These are phyloP conservation scores for Xanthoconium purpureum DNA, from an alignment of 768 basidiomycete genomes.

Conservation along the genomic window DNA sequence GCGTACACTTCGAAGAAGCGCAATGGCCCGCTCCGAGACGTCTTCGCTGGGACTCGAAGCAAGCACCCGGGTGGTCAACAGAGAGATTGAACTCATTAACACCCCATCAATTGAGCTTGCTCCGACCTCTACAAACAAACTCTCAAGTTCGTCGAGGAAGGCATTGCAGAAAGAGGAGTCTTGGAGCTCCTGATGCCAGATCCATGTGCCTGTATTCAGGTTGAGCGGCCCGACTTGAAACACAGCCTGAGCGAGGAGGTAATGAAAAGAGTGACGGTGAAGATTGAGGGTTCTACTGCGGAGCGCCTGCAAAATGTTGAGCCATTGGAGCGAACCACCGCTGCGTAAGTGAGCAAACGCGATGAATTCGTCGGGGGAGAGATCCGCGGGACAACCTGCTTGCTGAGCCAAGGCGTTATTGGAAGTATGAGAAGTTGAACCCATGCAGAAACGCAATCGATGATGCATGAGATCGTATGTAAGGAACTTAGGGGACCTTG, in stretches of 20 bases:
- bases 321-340: not conserved
- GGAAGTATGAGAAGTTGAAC: not conserved
- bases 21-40: not conserved
- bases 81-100: constrained; percentile 31
- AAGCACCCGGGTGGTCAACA: constrained; percentile 18
- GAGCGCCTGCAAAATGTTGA: not conserved
- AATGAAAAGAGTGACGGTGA: not conserved
- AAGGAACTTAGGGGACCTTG: too few species aligned
- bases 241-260: not conserved
- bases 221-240: not conserved
- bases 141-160: not conserved
- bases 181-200: not conserved
- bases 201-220: not conserved
- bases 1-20: not conserved
- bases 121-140: not conserved
- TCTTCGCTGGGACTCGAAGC: not conserved
- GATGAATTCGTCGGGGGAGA: not conserved
- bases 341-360: not conserved
- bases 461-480: too few species aligned
- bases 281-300: not conserved
- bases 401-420: not conserved
- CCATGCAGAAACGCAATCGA: too few species aligned
- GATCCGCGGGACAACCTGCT: not conserved
- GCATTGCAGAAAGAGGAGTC: not conserved
- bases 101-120: constrained; percentile 21